These are phyloP conservation scores for Rhizophora apiculata DNA, from an alignment of 345 rosid species.

Conservation along the genomic window DNA sequence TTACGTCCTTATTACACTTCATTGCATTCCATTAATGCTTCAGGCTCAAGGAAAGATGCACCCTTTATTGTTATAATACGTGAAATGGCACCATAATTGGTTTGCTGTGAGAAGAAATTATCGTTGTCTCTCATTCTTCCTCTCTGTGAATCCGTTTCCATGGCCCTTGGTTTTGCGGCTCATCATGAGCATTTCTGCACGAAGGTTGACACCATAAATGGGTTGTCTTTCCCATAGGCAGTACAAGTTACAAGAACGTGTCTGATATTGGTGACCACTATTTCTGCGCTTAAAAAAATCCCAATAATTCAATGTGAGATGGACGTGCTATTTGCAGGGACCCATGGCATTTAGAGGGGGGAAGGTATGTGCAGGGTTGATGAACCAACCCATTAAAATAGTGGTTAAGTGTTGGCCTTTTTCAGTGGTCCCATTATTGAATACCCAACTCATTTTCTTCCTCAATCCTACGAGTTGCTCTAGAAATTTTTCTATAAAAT, in stretches of 20 bases:
- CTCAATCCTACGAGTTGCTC: neutral
- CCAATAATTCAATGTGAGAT: neutral
- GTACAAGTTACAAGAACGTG: neutral
- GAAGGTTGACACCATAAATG: no score
- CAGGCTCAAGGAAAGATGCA: no score
- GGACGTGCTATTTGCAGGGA: conserved; percentile 10
- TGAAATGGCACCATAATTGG: no score
- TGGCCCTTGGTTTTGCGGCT: no score
- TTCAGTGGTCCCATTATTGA: conserved; percentile 20
- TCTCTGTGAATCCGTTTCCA: no score
- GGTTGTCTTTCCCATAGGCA: no score
- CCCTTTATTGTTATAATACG: no score
- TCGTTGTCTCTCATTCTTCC: no score
- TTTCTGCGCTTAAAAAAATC: neutral
- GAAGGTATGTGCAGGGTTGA: conserved; percentile 6
- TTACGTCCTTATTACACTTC: no score
- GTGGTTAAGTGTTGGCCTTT: conserved; percentile 12
- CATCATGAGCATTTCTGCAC: no score
- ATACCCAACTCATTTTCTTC: neutral
- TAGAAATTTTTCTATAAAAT: conserved; percentile 6
- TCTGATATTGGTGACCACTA: neutral
- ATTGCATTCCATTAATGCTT: no score
- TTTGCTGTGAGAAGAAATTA: no score
- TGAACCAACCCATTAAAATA: conserved; percentile 10
- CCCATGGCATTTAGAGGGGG: conserved; percentile 7